Base-by-base conservation (phyloP, 306 rosid genomes). In the Malus orientalis region DNA sequence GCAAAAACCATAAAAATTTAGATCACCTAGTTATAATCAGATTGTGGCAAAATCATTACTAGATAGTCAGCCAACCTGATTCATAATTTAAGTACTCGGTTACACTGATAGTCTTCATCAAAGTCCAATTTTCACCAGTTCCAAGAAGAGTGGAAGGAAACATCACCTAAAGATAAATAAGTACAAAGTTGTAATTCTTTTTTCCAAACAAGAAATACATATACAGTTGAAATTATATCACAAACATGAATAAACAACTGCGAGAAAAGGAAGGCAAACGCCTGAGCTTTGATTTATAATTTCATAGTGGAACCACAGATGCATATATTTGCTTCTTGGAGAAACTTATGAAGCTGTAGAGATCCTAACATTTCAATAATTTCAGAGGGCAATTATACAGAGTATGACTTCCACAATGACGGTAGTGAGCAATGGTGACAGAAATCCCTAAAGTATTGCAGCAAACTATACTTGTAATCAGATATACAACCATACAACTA, bases 101-200 rank as follows among this genome's bases (percentile, higher is more conserved):
- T 66, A 95, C 99, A 87, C 99, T 95, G 40, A 95, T 90, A 32
- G 97, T 95, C 88, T 95, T 92, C 99, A 95, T 92, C 81, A 95
- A 74, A 47, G 99, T 92, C 99, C 99, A 95, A 54, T 87, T 85
- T 79, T 92, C 96, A 75, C 87, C 90, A 29, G 99, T 95, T 78
- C 99, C 99, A 61, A 95, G 90, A 67, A 85, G 90, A 12, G 99
- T 88, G 53, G 96, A 95, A 54, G 99, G 99, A 82, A 95, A 95
- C 97, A 95, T 92, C 80, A 95, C 99, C 99, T 95, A 91, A 44
- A 68, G 36, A 54, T 8, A 30, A 44, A 79, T 57, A 55, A 33
- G 57, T 33, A 29, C 6, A 69, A 5, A 54, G 36, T 57, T 68
- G 2, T 22, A 53, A 70, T 20, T 58, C 10, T 44, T 45, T 45